Conservation (phyloP, 2,329 filamentous ascomycete genomes). For the Amauroascus verrucosus region DNA sequence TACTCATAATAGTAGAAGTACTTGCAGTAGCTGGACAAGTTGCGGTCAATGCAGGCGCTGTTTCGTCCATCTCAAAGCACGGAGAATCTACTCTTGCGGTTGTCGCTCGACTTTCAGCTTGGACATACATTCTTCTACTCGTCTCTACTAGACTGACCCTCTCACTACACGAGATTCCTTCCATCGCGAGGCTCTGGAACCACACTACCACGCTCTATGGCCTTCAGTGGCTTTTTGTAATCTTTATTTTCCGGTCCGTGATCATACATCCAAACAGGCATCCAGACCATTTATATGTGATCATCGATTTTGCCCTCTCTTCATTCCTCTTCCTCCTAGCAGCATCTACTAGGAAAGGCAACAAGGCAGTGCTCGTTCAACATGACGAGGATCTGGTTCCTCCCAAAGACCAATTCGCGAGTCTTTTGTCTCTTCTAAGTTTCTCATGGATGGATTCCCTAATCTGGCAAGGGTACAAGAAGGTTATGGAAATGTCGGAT, state of each 20-base stretch:
- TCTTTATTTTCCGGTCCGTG: conserved; percentile 73
- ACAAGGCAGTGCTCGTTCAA: conserved; percentile 76
- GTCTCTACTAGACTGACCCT: conserved; percentile 59
- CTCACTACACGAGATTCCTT: conserved; percentile 51
- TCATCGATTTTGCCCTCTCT: conserved; percentile 63
- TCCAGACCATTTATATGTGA: conserved; percentile 53
- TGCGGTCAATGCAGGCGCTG: conserved; percentile 54
- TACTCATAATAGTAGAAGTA: conserved; percentile 63
- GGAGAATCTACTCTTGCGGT: conserved; percentile 47
- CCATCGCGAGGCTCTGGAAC: conserved; percentile 72
- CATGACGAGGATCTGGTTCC: conserved; percentile 83
- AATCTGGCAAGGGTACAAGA: conserved; percentile 78
- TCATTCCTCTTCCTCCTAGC: conserved; percentile 66
- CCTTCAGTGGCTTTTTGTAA: conserved; percentile 65
- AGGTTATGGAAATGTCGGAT: conserved; percentile 68
- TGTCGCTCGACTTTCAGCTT: conserved; percentile 60
- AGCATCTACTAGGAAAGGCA: conserved; percentile 77
- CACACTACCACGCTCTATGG: conserved; percentile 81
- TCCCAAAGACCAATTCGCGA: conserved; percentile 76
- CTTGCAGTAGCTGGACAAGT: conserved; percentile 63
- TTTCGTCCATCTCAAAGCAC: conserved; percentile 52
- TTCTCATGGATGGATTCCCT: conserved; percentile 88
- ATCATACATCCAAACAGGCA: conserved; percentile 64
- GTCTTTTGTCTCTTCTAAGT: conserved; percentile 74
- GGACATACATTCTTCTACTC: conserved; percentile 71